Base-by-base conservation (phyloP, 2,329 filamentous ascomycete species). In the Claviceps capensis region DNA sequence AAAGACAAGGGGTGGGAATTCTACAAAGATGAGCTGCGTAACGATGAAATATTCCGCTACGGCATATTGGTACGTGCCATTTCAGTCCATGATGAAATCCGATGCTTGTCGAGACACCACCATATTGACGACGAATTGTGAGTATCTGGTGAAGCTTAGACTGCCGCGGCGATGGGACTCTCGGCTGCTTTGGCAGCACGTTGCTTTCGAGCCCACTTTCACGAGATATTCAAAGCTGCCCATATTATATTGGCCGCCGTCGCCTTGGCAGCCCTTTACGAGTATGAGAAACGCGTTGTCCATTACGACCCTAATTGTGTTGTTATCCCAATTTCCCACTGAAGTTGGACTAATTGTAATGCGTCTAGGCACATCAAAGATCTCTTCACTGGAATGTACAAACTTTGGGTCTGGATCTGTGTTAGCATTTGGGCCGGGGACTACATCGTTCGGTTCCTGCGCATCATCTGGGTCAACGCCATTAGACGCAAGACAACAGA, bases 161-260 rank as follows among this genome's bases (percentile, higher is more conserved):
- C 43, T n/a, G 23, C 23, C 43, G n/a, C 23, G 7, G 6, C 38
- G 4, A 42, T 26, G 14, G 52, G 23, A 50, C 55, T 53, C 22
- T 52, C 14, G 2, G n/a, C 5, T n/a, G 5, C 38, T 23, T 19
- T 40, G 23, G 16, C 16, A 45, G 43, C 8, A 22, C 17, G 26
- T 4, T 13, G 26, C 26, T 46, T 45, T 13, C 43, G 36, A 23
- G 5, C 23, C 5, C 23, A 8, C 14, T 26, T 13, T 30, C 79
- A 76, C 53, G 72, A 76, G 54, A 49, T 66, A 7, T 74, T 74
- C 53, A 62, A 74, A 36, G 52, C 66, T 16, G 41, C 67, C 1
- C 71, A 79, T 52, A 74, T 77, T 13, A 60, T 69, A 4, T 58
- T 78, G 1, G 67, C 76, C 0, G 61, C 76, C 14, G 61, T 72